Base-by-base conservation (phyloP, 2,329 filamentous ascomycete species). In the Ascomycota sp. region DNA sequence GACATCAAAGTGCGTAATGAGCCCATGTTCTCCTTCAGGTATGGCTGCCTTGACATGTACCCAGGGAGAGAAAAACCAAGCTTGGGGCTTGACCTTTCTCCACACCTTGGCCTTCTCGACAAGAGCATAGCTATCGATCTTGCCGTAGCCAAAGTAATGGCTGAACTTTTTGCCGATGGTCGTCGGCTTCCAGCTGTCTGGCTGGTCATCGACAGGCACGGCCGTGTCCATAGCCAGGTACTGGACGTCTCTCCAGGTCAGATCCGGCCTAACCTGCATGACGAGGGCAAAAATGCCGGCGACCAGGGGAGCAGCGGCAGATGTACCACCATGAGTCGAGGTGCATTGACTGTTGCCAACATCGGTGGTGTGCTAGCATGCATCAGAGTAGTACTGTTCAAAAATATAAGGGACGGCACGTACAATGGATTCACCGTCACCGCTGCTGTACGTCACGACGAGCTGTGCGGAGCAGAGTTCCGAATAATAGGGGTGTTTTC, bases 371-470 rank as follows among this genome's bases (percentile, higher is more conserved):
- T 94, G 85, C 65, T 70, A 10, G 8, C 15, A 9, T 7, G 9
- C 8, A 7, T 10, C 15, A 17, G 15, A 17, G 15, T 17, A 4
- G 11, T 5, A 10, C 29, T 38, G 10, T 37, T 25, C 32, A 32
- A 23, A 4, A n/a, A 30, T 22, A 12, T 12, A 27, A 27, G 24
- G 12, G 17, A 17, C 10, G 8, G 8, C 4, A 54, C 65, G 51
- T 50, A 69, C 66, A 43, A 98, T 98, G 9, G 79, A 70, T 53
- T 93, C 83, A 28, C 72, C 72, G 38, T 72, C 73, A 33, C 89
- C 89, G 52, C 83, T 94, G 47, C 85, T 94, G 52, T 95, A 98
- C 0, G 89, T 92, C 8, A 98, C 89, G 3, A 94, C 85, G 28
- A 98, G 61, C 48, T 93, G 81, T 15, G 89, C 89, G 3, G 86